Evolutionary conservation across 1,284 basidiomycete species (phyloP).

Genomic region (Porogramme epimiltina): DNA sequence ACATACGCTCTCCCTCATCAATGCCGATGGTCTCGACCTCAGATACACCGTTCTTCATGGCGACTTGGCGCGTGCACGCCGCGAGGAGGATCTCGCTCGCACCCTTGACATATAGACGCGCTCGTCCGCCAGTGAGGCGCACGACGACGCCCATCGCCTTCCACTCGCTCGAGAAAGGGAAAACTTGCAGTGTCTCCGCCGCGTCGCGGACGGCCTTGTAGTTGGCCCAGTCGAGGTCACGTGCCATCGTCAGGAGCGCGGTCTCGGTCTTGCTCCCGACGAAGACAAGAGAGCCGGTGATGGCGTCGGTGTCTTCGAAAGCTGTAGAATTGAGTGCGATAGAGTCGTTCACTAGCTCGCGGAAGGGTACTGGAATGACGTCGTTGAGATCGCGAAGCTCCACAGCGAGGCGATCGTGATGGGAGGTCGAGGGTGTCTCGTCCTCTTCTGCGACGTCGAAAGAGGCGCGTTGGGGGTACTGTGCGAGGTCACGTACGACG

Average conservation of each 20-base stretch:
- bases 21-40: slow-evolving; percentile 63
- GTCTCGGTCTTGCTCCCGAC: slow-evolving; percentile 98
- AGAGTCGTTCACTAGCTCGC: slow-evolving; percentile 79
- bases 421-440: slow-evolving; percentile 45
- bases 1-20: slow-evolving; percentile 71
- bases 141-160: slow-evolving; percentile 97
- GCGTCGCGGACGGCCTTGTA: slow-evolving; percentile 72
- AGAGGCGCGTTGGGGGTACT: slow-evolving; percentile 78
- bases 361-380: slow-evolving; percentile 65
- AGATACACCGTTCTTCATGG: slow-evolving; percentile 48
- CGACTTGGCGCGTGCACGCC: slow-evolving; percentile 73
- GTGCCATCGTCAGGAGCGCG: slow-evolving; percentile 89
- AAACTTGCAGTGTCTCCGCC: slow-evolving; percentile 82
- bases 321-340: slow-evolving; percentile 96
- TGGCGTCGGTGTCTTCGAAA: slow-evolving; percentile 82
- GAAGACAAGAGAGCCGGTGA: slow-evolving; percentile 69
- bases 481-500: slow-evolving; percentile 81
- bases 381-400: slow-evolving; percentile 74
- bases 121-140: slow-evolving; percentile 46
- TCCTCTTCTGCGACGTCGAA: slow-evolving; percentile 53
- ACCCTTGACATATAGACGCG: slow-evolving; percentile 88
- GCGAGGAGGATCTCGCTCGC: slow-evolving; percentile 91
- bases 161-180: slow-evolving; percentile 93
- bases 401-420: slow-evolving; percentile 79
- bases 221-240: slow-evolving; percentile 81